Percentiles rank a stretch among this genome's conserved stretches.
Evolutionary conservation across 176 grass and related monocot species (phyloP).

Genomic region (Neostapfia colusana): DNA sequence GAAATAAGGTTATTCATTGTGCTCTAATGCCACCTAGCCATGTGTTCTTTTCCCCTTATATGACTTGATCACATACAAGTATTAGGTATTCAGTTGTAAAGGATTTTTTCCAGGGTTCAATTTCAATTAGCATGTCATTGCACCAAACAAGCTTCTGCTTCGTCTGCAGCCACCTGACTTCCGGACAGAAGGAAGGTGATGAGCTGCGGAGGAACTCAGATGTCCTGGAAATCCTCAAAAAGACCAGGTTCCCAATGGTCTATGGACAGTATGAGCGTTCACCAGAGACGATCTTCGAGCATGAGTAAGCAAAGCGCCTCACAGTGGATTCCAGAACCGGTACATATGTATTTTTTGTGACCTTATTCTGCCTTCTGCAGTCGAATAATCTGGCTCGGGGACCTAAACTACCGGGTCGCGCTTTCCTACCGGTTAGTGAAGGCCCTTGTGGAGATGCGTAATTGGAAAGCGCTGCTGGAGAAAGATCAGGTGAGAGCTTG

Average conservation of each 20-base stretch:
- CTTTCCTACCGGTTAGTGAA: slow-evolving; percentile 95
- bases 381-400: slow-evolving; percentile 95
- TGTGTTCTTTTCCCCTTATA: neutral
- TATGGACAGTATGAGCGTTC: slow-evolving; percentile 78
- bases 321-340: slow-evolving; percentile 5
- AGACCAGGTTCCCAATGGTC: slow-evolving; percentile 86
- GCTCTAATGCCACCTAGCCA: neutral
- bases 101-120: slow-evolving; percentile 85
- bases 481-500: slow-evolving; percentile 88
- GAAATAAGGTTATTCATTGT: slow-evolving; percentile 75
- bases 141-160: slow-evolving; percentile 99
- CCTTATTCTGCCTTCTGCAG: slow-evolving; percentile 49
- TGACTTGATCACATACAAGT: slow-evolving; percentile 26
- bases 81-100: slow-evolving; percentile 45
- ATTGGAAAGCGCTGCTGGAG: slow-evolving; percentile 96
- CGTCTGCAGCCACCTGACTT: slow-evolving; percentile 98
- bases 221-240: slow-evolving; percentile 88
- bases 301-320: slow-evolving; percentile 68
- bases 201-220: slow-evolving; percentile 83
- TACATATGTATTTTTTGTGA: slow-evolving; percentile 32
- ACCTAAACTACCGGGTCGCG: slow-evolving; percentile 96
- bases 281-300: slow-evolving; percentile 88
- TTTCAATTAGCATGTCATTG: slow-evolving; percentile 99
- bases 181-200: slow-evolving; percentile 96
- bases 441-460: slow-evolving; percentile 98